Evolutionary conservation across 2,329 filamentous ascomycete genomes (phyloP).

Genomic region (Magnaporthales sp.): DNA sequence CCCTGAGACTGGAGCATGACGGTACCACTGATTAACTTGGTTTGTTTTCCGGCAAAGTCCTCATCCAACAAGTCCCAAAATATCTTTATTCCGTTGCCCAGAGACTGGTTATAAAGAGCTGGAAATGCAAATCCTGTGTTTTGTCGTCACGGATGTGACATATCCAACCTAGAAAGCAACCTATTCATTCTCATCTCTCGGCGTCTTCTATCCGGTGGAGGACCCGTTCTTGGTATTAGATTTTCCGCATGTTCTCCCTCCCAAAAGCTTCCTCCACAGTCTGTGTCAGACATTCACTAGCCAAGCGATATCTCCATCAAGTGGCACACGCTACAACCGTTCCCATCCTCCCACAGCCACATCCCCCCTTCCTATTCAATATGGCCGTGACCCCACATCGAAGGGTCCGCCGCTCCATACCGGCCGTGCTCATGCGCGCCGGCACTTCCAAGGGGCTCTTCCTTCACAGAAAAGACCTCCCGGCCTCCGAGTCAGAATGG

Average conservation of each 20-base stretch:
- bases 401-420: conserved; percentile 16
- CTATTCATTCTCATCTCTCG: neutral
- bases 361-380: neutral
- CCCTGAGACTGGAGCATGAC: neutral
- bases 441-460: conserved; percentile 56
- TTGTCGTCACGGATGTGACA: neutral
- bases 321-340: neutral
- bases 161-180: neutral
- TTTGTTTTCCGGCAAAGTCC: neutral
- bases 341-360: neutral
- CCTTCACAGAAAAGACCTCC: conserved; percentile 44
- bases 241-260: neutral
- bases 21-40: neutral
- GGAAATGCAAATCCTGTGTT: neutral
- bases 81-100: neutral
- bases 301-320: neutral
- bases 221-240: neutral
- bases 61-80: neutral
- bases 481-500: conserved; percentile 35
- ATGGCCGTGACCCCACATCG: neutral
- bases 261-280: neutral
- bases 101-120: neutral
- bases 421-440: conserved; percentile 51
- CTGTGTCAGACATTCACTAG: neutral
- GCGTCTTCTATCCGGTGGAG: neutral